A percentile compares a stretch with the other conserved stretches of the same genome.
These are phyloP conservation scores for Oropetium thomaeum DNA, from an alignment of 176 grass and related monocot species.

Conservation along the genomic window DNA sequence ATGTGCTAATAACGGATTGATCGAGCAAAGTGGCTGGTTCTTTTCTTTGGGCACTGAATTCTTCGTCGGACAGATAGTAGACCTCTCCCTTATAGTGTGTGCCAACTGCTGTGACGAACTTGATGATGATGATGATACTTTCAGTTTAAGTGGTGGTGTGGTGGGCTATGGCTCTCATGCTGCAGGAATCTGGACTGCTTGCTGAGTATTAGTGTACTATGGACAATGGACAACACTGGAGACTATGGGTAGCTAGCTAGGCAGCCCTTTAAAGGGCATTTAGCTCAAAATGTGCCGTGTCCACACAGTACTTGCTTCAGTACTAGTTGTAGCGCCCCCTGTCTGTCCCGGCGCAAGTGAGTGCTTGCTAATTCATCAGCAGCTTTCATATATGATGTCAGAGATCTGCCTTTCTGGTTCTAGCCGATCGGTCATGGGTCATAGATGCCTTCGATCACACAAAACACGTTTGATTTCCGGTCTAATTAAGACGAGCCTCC, in stretches of 20 bases:
- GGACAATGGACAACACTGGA: not conserved
- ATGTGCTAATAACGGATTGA: not conserved
- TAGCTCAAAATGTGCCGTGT: slow-evolving; percentile 34
- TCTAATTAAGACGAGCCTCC: too few relatives aligned
- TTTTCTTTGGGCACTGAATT: slow-evolving; percentile 31
- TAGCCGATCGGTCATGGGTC: not conserved
- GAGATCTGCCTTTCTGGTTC: slow-evolving; percentile 30
- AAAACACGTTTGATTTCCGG: slow-evolving; percentile 5
- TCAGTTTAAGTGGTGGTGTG: slow-evolving; percentile 33
- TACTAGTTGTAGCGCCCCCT: slow-evolving; percentile 27
- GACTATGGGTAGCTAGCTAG: slow-evolving; percentile 27
- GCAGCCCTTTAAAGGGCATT: slow-evolving; percentile 36
- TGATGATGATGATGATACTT: slow-evolving; percentile 40
- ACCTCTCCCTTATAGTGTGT: slow-evolving; percentile 25
- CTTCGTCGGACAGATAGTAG: slow-evolving; percentile 12
- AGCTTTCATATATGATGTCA: slow-evolving; percentile 35
- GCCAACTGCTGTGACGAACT: slow-evolving; percentile 28
- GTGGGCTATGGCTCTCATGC: slow-evolving; percentile 34
- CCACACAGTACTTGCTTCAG: slow-evolving; percentile 42
- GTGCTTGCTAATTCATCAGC: slow-evolving; percentile 45
- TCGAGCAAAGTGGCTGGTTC: slow-evolving; percentile 32
- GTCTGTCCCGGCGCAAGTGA: slow-evolving; percentile 16
- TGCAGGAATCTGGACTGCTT: not conserved
- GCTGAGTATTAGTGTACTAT: not conserved
- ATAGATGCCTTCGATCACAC: slow-evolving; percentile 12